These are phyloP conservation scores for Pulveroboletus sp. DNA, from an alignment of 768 basidiomycete genomes.

Conservation along the genomic window DNA sequence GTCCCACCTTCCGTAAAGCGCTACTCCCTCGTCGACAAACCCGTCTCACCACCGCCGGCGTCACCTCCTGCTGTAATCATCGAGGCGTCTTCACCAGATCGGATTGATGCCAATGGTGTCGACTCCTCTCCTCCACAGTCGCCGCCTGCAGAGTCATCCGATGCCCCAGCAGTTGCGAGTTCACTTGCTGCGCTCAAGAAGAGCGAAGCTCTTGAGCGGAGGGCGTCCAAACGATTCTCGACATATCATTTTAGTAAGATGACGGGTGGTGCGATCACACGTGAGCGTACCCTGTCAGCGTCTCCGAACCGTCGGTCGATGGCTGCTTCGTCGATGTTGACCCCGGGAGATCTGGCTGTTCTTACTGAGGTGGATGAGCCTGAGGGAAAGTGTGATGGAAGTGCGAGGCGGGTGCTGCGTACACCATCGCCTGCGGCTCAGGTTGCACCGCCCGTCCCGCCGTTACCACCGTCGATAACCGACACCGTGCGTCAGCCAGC, in stretches of 20 bases:
- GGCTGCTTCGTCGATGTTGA: conserved; percentile 57
- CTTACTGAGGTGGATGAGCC: conserved; percentile 67
- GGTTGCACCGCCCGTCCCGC: conserved; percentile 39
- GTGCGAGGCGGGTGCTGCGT: conserved; percentile 27
- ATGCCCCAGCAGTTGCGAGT: conserved; percentile 63
- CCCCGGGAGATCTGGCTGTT: conserved; percentile 66
- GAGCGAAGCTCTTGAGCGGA: conserved; percentile 78
- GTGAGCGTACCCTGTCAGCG: conserved; percentile 43
- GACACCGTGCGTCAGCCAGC: conserved; percentile 30
- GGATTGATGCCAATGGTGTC: conserved; percentile 26
- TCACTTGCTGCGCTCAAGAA: conserved; percentile 87
- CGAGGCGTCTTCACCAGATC: conserved; percentile 25
- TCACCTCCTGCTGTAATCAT: conserved; percentile 48
- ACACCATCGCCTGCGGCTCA: conserved; percentile 34
- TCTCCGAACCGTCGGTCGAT: conserved; percentile 64
- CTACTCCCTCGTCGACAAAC: conserved; percentile 75
- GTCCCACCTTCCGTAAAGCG: conserved; percentile 72
- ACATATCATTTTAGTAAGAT: conserved; percentile 93
- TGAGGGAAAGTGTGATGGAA: conserved; percentile 16
- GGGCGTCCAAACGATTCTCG: conserved; percentile 95
- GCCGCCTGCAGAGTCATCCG: conserved; percentile 36
- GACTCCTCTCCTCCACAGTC: conserved; percentile 32
- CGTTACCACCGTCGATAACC: conserved; percentile 43
- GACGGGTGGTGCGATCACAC: conserved; percentile 50
- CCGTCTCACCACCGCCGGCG: conserved; percentile 39